A percentile compares a stretch with the other conserved stretches of the same genome.
Evolutionary conservation across 768 basidiomycete species (phyloP).

Genomic region (Podaxis pistillaris): DNA sequence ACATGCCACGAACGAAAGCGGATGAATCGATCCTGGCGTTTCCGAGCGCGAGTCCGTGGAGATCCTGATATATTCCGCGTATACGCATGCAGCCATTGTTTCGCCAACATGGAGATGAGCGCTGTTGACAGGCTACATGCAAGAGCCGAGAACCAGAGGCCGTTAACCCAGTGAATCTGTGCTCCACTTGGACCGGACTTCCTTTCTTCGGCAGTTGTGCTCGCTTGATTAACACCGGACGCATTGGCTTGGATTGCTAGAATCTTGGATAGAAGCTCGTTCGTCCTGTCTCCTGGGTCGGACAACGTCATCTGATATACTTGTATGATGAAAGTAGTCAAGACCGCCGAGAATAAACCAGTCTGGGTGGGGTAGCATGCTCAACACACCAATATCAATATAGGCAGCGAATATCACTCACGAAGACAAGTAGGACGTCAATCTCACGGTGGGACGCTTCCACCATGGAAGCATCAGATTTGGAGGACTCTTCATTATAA

Average conservation of each 20-base stretch:
- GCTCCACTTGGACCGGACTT: slow-evolving; percentile 15
- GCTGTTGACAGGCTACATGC: slow-evolving; percentile 41
- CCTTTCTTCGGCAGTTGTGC: not conserved
- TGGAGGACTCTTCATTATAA: slow-evolving; percentile 39
- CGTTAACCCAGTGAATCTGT: slow-evolving; percentile 40
- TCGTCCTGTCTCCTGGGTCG: slow-evolving; percentile 31
- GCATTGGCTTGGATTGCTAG: slow-evolving; percentile 24
- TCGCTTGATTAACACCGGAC: not conserved
- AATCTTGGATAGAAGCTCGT: slow-evolving; percentile 31
- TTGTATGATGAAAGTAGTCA: slow-evolving; percentile 44
- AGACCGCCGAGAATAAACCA: slow-evolving; percentile 41
- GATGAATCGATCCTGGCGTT: slow-evolving; percentile 35
- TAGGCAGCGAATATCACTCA: slow-evolving; percentile 22
- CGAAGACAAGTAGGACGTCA: slow-evolving; percentile 45
- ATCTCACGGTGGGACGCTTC: slow-evolving; percentile 42
- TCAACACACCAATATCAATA: not conserved
- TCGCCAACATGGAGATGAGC: slow-evolving; percentile 43
- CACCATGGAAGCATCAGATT: slow-evolving; percentile 30
- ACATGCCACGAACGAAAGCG: slow-evolving; percentile 38
- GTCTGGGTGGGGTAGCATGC: slow-evolving; percentile 24
- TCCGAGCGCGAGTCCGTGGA: slow-evolving; percentile 33
- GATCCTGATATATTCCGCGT: slow-evolving; percentile 33
- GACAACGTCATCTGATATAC: slow-evolving; percentile 38
- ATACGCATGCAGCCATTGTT: slow-evolving; percentile 43
- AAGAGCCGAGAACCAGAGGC: slow-evolving; percentile 45